Percentiles rank a stretch among this genome's conserved stretches.
These are phyloP conservation scores for Chlorella variabilis DNA, from an alignment of 163 green algal genomes.

Conservation along the genomic window DNA sequence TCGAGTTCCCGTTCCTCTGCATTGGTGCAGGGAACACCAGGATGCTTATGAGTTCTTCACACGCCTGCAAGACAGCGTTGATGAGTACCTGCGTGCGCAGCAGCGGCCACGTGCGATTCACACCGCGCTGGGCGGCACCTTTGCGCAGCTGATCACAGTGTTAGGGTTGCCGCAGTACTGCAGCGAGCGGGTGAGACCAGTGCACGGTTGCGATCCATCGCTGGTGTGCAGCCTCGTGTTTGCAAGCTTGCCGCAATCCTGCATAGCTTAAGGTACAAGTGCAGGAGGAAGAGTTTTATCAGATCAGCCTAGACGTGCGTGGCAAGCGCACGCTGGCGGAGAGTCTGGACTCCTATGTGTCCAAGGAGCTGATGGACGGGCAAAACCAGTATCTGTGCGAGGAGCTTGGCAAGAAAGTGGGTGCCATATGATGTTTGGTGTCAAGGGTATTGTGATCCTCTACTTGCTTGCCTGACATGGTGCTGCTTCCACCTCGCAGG, in stretches of 20 bases:
- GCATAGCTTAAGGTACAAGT: too few relatives aligned
- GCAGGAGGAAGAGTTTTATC: constrained; percentile 90
- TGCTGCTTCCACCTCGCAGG: constrained; percentile 7
- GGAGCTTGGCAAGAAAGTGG: constrained; percentile 81
- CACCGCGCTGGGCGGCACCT: constrained; percentile 71
- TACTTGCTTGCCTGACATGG: background rate
- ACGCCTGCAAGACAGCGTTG: constrained; percentile 95
- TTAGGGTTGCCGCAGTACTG: constrained; percentile 50
- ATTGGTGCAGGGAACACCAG: constrained; percentile 83
- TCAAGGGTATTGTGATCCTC: background rate
- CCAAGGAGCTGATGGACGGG: constrained; percentile 90
- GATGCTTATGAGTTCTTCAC: constrained; percentile 97
- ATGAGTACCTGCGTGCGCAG: constrained; percentile 97
- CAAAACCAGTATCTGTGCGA: constrained; percentile 97
- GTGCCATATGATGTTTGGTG: too few relatives aligned
- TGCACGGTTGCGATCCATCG: too few relatives aligned
- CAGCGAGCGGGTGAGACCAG: constrained; percentile 18
- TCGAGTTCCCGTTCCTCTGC: too few relatives aligned
- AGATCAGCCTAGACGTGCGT: constrained; percentile 82
- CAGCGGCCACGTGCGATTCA: constrained; percentile 40
- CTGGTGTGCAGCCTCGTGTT: too few relatives aligned
- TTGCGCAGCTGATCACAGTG: constrained; percentile 92
- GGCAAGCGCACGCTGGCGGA: constrained; percentile 76
- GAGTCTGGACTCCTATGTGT: constrained; percentile 84
- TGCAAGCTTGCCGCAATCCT: too few relatives aligned